Conservation (phyloP, 2,329 filamentous ascomycete species). For the Dothiorella sarmentorum region DNA sequence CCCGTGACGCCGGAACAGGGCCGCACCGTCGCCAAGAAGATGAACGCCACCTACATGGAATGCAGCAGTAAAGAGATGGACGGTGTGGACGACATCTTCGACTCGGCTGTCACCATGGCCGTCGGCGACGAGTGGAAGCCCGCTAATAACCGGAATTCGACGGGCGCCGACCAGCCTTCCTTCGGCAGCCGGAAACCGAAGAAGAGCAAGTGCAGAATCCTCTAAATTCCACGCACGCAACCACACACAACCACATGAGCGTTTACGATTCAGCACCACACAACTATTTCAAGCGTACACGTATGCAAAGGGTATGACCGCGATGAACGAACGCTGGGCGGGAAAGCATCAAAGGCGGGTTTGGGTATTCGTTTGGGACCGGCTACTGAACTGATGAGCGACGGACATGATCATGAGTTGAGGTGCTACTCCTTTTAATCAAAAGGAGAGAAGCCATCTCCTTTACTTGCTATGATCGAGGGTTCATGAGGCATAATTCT, state of each 20-base stretch:
- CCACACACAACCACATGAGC: not conserved
- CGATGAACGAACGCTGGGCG: constrained; percentile 18
- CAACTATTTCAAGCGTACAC: not conserved
- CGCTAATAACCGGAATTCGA: not conserved
- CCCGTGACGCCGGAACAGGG: constrained; percentile 92
- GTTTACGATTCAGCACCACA: constrained; percentile 1
- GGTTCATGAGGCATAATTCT: constrained; percentile 14
- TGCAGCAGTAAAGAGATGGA: constrained; percentile 98
- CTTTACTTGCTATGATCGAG: constrained; percentile 16
- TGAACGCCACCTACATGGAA: constrained; percentile 95
- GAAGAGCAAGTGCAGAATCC: constrained; percentile 39
- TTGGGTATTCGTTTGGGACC: not conserved
- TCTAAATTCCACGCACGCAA: constrained; percentile 25
- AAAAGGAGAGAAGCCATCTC: not conserved
- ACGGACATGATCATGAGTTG: constrained; percentile 14
- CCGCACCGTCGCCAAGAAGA: constrained; percentile 80
- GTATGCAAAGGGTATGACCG: constrained; percentile 8
- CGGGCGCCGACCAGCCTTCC: constrained; percentile 22
- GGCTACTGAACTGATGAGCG: constrained; percentile 1
- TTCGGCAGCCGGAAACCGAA: constrained; percentile 35
- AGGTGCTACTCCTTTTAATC: not conserved
- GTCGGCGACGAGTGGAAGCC: constrained; percentile 63
- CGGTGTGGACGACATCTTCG: constrained; percentile 95
- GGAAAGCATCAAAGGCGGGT: not conserved
- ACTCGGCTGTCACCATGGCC: constrained; percentile 83